Percentiles rank a stretch among this genome's conserved stretches.
These are phyloP conservation scores for Gigaspora rosea DNA, from an alignment of 192 early-diverging fungal species.

Conservation along the genomic window DNA sequence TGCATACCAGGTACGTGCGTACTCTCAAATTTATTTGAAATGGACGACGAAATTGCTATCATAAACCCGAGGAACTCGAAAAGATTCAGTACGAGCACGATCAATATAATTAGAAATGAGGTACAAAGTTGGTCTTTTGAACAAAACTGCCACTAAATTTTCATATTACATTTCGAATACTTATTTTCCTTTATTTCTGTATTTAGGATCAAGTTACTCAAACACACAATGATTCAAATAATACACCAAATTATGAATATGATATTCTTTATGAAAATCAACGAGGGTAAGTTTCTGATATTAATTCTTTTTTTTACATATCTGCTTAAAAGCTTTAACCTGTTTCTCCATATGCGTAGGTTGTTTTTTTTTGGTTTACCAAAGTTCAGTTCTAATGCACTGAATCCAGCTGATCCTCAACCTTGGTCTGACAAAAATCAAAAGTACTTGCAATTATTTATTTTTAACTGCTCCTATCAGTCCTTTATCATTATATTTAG, in stretches of 20 bases:
- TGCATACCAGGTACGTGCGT: too few relatives aligned
- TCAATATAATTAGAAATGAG: too few relatives aligned
- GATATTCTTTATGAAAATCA: conserved; percentile 48
- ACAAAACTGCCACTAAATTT: too few relatives aligned
- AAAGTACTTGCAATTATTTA: conserved; percentile 29
- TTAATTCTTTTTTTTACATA: background rate
- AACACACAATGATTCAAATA: background rate
- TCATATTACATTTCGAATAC: too few relatives aligned
- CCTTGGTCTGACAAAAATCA: conserved; percentile 53
- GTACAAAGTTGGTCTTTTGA: too few relatives aligned
- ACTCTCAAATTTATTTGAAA: too few relatives aligned
- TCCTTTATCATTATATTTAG: background rate
- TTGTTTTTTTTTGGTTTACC: conserved; percentile 41
- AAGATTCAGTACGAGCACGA: too few relatives aligned
- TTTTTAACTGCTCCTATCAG: background rate
- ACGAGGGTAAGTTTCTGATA: conserved; percentile 39
- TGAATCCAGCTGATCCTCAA: conserved; percentile 55
- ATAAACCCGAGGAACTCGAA: too few relatives aligned
- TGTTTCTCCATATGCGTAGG: background rate
- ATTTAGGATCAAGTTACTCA: too few relatives aligned
- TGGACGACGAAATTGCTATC: too few relatives aligned
- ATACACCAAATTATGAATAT: conserved; percentile 32
- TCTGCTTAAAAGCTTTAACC: background rate
- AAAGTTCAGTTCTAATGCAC: conserved; percentile 56
- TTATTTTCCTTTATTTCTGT: too few relatives aligned